Evolutionary conservation across 495 filamentous ascomycete genomes (phyloP).

Genomic region (Terfezia claveryi): DNA sequence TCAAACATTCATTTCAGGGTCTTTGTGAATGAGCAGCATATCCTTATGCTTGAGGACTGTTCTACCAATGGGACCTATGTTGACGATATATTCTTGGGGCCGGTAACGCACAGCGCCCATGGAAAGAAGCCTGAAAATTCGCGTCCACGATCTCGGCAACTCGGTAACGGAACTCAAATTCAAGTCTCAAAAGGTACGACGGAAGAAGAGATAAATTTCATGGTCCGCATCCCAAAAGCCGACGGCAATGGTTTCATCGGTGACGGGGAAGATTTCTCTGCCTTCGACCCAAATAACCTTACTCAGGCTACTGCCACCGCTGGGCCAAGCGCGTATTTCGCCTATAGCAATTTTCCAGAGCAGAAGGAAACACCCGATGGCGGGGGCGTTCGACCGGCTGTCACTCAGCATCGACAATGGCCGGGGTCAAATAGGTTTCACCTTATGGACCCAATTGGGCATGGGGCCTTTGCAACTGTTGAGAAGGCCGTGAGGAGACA

Average conservation of each 20-base stretch:
- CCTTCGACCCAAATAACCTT: not conserved
- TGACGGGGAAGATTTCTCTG: not conserved
- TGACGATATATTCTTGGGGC: conserved; percentile 32
- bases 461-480: conserved; percentile 83
- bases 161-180: not conserved
- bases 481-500: conserved; percentile 62
- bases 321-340: not conserved
- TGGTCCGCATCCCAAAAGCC: conserved; percentile 66
- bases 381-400: too few relatives aligned
- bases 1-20: conserved; percentile 89
- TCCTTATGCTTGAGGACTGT: conserved; percentile 73
- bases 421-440: conserved; percentile 78
- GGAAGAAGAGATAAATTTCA: conserved; percentile 35
- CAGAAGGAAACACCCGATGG: too few relatives aligned
- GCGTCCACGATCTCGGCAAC: not conserved
- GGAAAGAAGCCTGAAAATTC: conserved; percentile 26
- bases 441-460: conserved; percentile 55
- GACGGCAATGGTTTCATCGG: conserved; percentile 30
- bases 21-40: conserved; percentile 52
- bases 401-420: conserved; percentile 11
- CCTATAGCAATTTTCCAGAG: too few relatives aligned
- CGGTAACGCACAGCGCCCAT: conserved; percentile 23
- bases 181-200: not conserved
- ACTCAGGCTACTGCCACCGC: not conserved
- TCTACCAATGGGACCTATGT: conserved; percentile 89